Evolutionary conservation across 495 filamentous ascomycete species (phyloP), one percentile per base, ranked within the genome.

Genomic region (Aspergillus indologenus): DNA sequence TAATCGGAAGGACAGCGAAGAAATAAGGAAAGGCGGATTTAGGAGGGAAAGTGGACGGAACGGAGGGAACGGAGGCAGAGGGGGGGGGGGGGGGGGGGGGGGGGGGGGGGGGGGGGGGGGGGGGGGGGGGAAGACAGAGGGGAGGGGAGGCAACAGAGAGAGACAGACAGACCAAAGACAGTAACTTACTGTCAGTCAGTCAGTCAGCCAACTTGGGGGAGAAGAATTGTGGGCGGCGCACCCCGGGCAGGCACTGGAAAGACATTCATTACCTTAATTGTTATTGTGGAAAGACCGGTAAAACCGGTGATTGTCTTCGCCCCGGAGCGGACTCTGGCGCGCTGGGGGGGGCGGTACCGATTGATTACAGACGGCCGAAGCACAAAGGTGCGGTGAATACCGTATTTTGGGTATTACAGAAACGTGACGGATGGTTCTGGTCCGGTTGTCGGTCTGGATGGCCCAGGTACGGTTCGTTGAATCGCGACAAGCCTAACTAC

Each of bases 21-120:
- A 68, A 63, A 67, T 67, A 66, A 56, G 63, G 61, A 61, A 63
- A 60, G 34, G 34, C 34, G 34, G 34, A 40, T 40, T 40, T 40
- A 14, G 34, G 5, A 40, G 34, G 34, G 34, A 14, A 40, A 40
- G 12, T 40, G 34, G 34, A 40, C 34, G 34, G 34, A 65, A 60
- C 70, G 64, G 64, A 57, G 61, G 60, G 63, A 59, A 67, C 56
- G 49, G 58, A 65, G 66, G 65, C 57, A 65, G 60, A 65, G 61
- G 61, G 62, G 62, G 67, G 61, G 57, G 59, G 60, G 62, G 61
- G 61, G 58, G 65, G 64, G 56, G 64, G 59, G 60, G 63, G 53
- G 59, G 62, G 53, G 55, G 34, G 24, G 59, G 45, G 60, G 23
- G 6, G 50, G 43, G 57, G 49, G 43, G 57, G 50, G 57, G 50